Evolutionary conservation across 2,329 filamentous ascomycete genomes (phyloP), one percentile per base, ranked within the genome.

Genomic region (Aureobasidium namibiae): DNA sequence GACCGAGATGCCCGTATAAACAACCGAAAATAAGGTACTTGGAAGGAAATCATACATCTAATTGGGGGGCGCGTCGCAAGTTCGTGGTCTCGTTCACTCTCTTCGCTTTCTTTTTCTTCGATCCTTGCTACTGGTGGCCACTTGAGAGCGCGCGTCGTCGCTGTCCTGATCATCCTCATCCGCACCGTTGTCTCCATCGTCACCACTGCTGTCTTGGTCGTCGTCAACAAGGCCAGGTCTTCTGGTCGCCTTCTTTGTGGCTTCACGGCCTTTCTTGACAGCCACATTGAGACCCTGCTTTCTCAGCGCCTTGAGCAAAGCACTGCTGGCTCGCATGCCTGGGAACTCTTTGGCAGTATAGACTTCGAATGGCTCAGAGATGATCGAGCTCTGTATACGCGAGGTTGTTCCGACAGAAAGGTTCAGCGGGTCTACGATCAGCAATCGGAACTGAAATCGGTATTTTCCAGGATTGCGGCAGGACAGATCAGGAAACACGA

Each of bases 261-360:
- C 74, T 61, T 90, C 87, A 64, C 89, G 91, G 14, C 89, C 89
- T 70, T 92, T 94, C 75, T 92, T 92, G 63, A 92, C 89, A 36
- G 89, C 89, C 62, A 94, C 91, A 52, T 90, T 84, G 67, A 89
- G 89, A 4, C 89, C 89, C 73, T 92, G 89, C 66, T 88, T 80
- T 70, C 90, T 89, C 60, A 94, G 75, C 33, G 82, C 79, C 70
- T 88, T 88, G 1, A 89, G 89, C 38, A 94, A 74, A 18, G 81
- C 77, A 26, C 87, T 91, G 70, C 87, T 91, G 1, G 88, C 85
- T 60, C 85, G 80, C 89, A 94, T 94, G 6, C 89, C 89, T 0
- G 88, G 88, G 61, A 94, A 94, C 68, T 92, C 89, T 69, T 92
- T 94, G 44, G 89, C 89, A 44, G 87, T 91, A 71, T 87, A 92